phyloP scores from a whole-genome alignment of 306 rosid genomes.

The Vicia villosa region DNA sequence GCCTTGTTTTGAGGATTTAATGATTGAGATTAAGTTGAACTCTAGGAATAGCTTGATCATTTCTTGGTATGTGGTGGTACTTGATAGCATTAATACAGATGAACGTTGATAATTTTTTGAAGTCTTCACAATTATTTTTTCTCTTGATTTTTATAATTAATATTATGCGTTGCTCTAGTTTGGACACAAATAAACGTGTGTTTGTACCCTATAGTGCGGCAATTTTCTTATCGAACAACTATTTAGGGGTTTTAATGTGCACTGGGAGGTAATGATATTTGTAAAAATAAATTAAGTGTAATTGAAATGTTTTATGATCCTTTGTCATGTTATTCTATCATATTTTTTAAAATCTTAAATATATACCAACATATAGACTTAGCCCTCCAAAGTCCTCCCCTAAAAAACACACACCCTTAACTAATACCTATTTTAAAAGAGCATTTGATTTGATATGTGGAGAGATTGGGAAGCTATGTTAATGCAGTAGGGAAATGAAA shows the following conservation, averaged over 20 bases:
- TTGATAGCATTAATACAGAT: background rate
- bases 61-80: conserved; percentile 11
- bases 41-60: conserved; percentile 22
- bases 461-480: background rate
- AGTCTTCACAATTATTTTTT: background rate
- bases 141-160: background rate
- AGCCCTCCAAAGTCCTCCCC: background rate
- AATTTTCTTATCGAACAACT: conserved; percentile 5
- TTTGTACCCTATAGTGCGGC: background rate
- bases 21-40: conserved; percentile 8
- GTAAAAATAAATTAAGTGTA: background rate
- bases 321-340: background rate
- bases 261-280: background rate
- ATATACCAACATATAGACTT: background rate
- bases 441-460: background rate
- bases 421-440: background rate
- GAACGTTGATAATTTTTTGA: background rate
- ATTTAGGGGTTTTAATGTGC: conserved; percentile 11
- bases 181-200: background rate
- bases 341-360: background rate
- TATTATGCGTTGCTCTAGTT: background rate
- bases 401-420: background rate
- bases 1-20: conserved; percentile 20
- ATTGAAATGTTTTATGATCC: background rate
- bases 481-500: conserved; percentile 13